phyloP scores from a whole-genome alignment of 768 basidiomycete genomes.

The Inosperma sp. region DNA sequence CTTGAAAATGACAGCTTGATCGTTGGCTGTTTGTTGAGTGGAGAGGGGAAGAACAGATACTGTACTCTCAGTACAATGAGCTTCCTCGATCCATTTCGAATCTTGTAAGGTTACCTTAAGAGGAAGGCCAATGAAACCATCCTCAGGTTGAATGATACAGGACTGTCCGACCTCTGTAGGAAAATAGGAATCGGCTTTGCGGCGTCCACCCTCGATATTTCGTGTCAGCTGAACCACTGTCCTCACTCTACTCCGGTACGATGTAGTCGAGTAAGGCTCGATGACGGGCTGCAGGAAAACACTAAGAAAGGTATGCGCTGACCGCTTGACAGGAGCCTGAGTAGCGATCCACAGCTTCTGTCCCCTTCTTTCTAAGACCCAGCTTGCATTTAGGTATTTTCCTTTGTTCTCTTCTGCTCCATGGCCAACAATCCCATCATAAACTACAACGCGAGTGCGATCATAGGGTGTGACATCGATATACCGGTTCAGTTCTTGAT shows the following conservation, averaged over 20 bases:
- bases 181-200: conserved; percentile 79
- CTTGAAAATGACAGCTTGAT: conserved; percentile 48
- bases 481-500: conserved; percentile 62
- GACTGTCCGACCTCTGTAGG: conserved; percentile 54
- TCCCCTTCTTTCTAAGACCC: conserved; percentile 73
- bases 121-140: conserved; percentile 35
- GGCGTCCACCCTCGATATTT: conserved; percentile 60
- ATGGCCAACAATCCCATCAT: conserved; percentile 16
- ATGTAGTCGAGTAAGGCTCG: background rate
- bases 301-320: conserved; percentile 74
- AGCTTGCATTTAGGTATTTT: conserved; percentile 78
- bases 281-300: conserved; percentile 47
- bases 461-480: conserved; percentile 74
- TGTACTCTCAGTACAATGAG: conserved; percentile 58
- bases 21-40: conserved; percentile 18
- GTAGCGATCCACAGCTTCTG: conserved; percentile 81
- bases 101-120: conserved; percentile 57
- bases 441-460: conserved; percentile 65
- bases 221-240: conserved; percentile 82
- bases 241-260: conserved; percentile 45
- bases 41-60: conserved; percentile 45
- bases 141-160: conserved; percentile 42
- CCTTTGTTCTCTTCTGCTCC: conserved; percentile 21
- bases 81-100: conserved; percentile 43
- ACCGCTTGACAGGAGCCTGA: conserved; percentile 71